Percentiles rank a stretch among this genome's conserved stretches.
Evolutionary conservation across 2,329 filamentous ascomycete genomes (phyloP).

Genomic region (Leptographium procerum): DNA sequence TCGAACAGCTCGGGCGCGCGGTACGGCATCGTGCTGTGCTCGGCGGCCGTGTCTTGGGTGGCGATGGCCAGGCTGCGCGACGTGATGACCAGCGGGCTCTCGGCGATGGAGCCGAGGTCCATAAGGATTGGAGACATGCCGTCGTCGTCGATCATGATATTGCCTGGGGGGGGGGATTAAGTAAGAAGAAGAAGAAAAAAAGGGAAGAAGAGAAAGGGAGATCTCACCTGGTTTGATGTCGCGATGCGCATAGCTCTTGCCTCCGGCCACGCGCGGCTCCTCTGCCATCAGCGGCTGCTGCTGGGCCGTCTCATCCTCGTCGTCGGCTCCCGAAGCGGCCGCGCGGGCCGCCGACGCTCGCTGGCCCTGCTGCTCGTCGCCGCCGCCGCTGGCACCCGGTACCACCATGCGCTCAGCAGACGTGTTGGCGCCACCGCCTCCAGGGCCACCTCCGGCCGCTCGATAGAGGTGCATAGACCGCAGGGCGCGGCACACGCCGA

Average conservation of each 20-base stretch:
- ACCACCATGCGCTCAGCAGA: neutral
- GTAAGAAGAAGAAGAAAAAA: neutral
- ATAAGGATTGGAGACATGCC: constrained; percentile 85
- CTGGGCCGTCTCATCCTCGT: constrained; percentile 62
- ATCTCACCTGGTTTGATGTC: constrained; percentile 88
- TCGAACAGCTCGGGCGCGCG: constrained; percentile 96
- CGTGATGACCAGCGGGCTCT: constrained; percentile 79
- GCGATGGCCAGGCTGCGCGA: constrained; percentile 82
- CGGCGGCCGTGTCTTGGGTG: constrained; percentile 86
- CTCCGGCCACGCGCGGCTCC: constrained; percentile 60
- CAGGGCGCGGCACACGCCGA: constrained; percentile 82
- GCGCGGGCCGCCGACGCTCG: constrained; percentile 10
- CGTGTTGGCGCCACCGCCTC: neutral
- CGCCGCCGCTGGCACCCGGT: constrained; percentile 17
- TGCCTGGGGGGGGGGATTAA: constrained; percentile 37
- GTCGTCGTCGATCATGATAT: constrained; percentile 96
- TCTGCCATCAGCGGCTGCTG: constrained; percentile 74
- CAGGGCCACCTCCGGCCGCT: constrained; percentile 25
- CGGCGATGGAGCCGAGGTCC: constrained; percentile 88
- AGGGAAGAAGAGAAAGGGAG: neutral
- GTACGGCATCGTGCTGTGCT: constrained; percentile 98
- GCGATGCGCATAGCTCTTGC: constrained; percentile 79
- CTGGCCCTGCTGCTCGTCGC: constrained; percentile 15
- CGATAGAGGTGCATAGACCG: constrained; percentile 86
- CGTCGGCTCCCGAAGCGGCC: constrained; percentile 29